Base-by-base conservation (phyloP, 2,329 filamentous ascomycete species). In the Epichloe coenophiala region DNA sequence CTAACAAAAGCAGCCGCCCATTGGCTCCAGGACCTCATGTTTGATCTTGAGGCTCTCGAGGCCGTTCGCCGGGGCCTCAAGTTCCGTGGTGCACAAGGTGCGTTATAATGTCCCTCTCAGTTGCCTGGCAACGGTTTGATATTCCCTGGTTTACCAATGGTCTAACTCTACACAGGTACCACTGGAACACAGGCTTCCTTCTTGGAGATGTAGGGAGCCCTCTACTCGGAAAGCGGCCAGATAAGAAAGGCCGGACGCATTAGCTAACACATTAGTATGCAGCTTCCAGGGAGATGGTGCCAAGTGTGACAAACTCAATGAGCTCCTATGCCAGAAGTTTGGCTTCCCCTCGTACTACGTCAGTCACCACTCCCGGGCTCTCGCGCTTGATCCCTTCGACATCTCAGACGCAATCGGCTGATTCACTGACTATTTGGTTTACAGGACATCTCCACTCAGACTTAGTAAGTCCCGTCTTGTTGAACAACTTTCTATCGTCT, bases 141-240 rank as follows among this genome's bases (percentile, higher is more conserved):
- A 27, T 17, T 31, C 13, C 15, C 21, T 15, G 23, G 40, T 17
- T 27, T 38, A 8, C 7, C n/a, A 36, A 17, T 47, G n/a, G 38
- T 40, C 5, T 50, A 86, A 52, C 85, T 84, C 59, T 81, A 78
- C 48, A 78, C 63, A 56, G 69, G 71, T 19, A 87, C 84, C 27
- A 90, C 86, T 0, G 81, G 86, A 49, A 88, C 84, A 1, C 86
- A 93, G 66, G 88, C 87, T 1, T 84, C 79, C 3, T 90, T 89
- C 73, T 69, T 65, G 23, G 58, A 60, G 47, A 57, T 64, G 27
- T 27, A 27, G 45, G 27, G 2, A 7, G 27, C 27, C 27, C 27
- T 27, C 27, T 27, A 8, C 27, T 27, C 7, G 27, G 7, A 27
- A 27, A 27, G 7, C 7, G 27, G 7, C 27, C 0, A 27, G 27